Base-by-base conservation (phyloP, 768 basidiomycete species). In the Vararia minispora region DNA sequence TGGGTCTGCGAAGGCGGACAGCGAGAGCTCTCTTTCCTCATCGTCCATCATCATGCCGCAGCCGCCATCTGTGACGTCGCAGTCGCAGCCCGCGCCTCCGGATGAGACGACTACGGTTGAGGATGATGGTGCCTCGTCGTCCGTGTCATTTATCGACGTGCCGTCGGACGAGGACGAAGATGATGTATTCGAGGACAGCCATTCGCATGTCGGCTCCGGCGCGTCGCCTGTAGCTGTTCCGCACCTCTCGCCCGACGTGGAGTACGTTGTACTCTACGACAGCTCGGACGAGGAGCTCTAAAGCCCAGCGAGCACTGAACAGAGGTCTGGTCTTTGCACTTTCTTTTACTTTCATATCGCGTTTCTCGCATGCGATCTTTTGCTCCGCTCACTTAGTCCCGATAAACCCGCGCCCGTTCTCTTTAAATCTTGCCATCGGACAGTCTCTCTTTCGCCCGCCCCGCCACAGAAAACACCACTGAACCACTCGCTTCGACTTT, bases 241-340 rank as follows among this genome's bases (percentile, higher is more conserved):
- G 13, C 18, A 39, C 28, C 33, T 36, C 9, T 35, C 45, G 11
- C 55, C 46, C 6, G 58, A 64, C 5, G 56, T 69, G 46, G 80
- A 84, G 44, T 86, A 81, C 50, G 79, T 84, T 11, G 64, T 86
- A 40, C 55, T 85, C 41, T 85, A 81, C 46, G 83, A 83, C 51
- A 76, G 74, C 43, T 64, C 63, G 24, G 73, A 70, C 28, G 71
- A 72, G 23, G 58, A 49, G n/a, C 24, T 20, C 14, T 33, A n/a
- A n/a, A n/a, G n/a, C n/a, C n/a, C n/a, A n/a, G n/a, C n/a, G n/a
- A n/a, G n/a, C n/a, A n/a, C n/a, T n/a, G n/a, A n/a, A n/a, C n/a
- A n/a, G n/a, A n/a, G n/a, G n/a, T n/a, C n/a, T n/a, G n/a, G n/a
- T n/a, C n/a, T n/a, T n/a, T n/a, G n/a, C n/a, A n/a, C n/a, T n/a